Evolutionary conservation across 768 basidiomycete genomes (phyloP).

Genomic region (Agaricus blazei): DNA sequence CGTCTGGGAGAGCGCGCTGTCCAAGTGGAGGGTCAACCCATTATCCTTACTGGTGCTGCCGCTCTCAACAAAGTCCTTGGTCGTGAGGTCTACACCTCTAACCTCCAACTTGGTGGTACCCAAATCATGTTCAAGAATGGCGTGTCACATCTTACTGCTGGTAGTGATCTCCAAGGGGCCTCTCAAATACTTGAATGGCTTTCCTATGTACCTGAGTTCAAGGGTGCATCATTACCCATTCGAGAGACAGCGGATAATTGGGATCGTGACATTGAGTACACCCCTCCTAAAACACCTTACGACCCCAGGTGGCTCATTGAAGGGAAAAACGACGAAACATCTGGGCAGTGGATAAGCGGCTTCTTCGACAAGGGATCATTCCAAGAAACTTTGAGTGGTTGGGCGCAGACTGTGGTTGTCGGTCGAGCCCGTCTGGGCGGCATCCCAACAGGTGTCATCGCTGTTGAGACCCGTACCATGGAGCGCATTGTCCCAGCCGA

Average conservation of each 20-base stretch:
- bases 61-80: slow-evolving; percentile 99
- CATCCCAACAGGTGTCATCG: slow-evolving; percentile 96
- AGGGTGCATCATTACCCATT: slow-evolving; percentile 76
- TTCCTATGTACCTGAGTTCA: slow-evolving; percentile 85
- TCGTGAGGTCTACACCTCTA: slow-evolving; percentile 97
- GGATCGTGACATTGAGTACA: slow-evolving; percentile 91
- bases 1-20: slow-evolving; percentile 96
- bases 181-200: slow-evolving; percentile 93
- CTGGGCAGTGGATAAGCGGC: slow-evolving; percentile 73
- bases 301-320: slow-evolving; percentile 98
- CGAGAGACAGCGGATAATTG: slow-evolving; percentile 69
- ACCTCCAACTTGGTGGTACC: slow-evolving; percentile 97
- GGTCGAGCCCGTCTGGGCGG: slow-evolving; percentile 95
- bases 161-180: slow-evolving; percentile 93
- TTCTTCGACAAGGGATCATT: slow-evolving; percentile 98
- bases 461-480: slow-evolving; percentile 95
- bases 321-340: slow-evolving; percentile 83
- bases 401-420: slow-evolving; percentile 98
- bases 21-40: slow-evolving; percentile 98
- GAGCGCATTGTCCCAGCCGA: slow-evolving; percentile 97
- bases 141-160: slow-evolving; percentile 92
- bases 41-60: slow-evolving; percentile 95
- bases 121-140: slow-evolving; percentile 99
- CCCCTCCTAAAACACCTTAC: slow-evolving; percentile 90
- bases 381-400: slow-evolving; percentile 97